Conservation (phyloP, 75 land plant species). For the Pinus tabuliformis region DNA sequence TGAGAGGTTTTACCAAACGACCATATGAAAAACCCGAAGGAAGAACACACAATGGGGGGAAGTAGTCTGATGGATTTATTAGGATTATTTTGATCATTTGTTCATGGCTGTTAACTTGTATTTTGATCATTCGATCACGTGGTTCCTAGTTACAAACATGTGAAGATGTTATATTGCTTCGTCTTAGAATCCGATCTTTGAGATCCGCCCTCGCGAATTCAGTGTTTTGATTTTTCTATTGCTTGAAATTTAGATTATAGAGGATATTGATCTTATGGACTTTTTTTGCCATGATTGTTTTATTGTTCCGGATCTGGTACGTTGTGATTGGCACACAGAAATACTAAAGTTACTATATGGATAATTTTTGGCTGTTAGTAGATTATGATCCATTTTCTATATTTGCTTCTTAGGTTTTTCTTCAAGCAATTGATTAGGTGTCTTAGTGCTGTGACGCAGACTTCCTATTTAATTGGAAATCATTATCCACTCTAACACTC, state of each 20-base stretch:
- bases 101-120: neutral
- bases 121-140: neutral
- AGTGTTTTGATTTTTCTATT: neutral
- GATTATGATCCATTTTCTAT: neutral
- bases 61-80: neutral
- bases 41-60: neutral
- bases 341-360: neutral
- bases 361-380: neutral
- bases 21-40: neutral
- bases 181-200: neutral
- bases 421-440: neutral
- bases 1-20: neutral
- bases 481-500: neutral
- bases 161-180: neutral
- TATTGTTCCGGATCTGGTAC: neutral
- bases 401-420: neutral
- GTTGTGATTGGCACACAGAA: neutral
- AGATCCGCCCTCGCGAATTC: neutral
- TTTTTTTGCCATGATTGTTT: neutral
- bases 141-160: no score
- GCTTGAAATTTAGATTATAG: neutral
- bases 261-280: neutral
- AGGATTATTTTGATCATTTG: neutral
- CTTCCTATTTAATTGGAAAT: neutral
- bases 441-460: neutral